These are phyloP conservation scores for Lactifluus hygrophoroides DNA, from an alignment of 768 basidiomycete species.

Conservation along the genomic window DNA sequence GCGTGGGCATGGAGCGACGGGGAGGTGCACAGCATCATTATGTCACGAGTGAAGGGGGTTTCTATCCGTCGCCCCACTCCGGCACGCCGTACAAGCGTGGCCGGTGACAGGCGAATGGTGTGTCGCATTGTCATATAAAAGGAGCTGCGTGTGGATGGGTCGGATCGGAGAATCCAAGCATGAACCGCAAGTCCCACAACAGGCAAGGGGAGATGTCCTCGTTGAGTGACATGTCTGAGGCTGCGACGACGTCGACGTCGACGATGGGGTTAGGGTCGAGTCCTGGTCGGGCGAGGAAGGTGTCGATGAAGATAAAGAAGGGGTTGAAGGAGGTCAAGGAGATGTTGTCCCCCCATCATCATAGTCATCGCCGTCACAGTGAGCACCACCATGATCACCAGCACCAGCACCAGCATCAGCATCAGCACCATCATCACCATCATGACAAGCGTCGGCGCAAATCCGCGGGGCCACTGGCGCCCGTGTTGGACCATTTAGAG, in stretches of 20 bases:
- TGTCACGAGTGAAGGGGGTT: background rate
- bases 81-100: constrained; percentile 13
- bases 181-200: constrained; percentile 1
- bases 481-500: constrained; percentile 12
- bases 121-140: background rate
- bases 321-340: constrained; percentile 22
- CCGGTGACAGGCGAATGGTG: background rate
- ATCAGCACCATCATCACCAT: background rate
- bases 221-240: background rate
- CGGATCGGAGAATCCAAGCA: background rate
- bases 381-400: constrained; percentile 2
- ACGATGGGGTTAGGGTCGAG: background rate
- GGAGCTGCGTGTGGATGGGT: background rate
- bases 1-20: background rate
- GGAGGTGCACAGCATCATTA: constrained; percentile 9
- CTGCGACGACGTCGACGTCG: background rate
- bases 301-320: constrained; percentile 21
- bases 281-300: constrained; percentile 14
- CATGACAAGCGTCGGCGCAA: background rate
- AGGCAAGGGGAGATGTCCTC: constrained; percentile 4
- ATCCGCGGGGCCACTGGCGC: constrained; percentile 14
- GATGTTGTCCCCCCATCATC: constrained; percentile 12
- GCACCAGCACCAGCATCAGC: background rate
- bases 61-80: background rate
- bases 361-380: no score